Percentiles rank a stretch among this genome's conserved stretches.
These are phyloP conservation scores for Volvox africanus DNA, from an alignment of 139 green algal species.

Conservation along the genomic window DNA sequence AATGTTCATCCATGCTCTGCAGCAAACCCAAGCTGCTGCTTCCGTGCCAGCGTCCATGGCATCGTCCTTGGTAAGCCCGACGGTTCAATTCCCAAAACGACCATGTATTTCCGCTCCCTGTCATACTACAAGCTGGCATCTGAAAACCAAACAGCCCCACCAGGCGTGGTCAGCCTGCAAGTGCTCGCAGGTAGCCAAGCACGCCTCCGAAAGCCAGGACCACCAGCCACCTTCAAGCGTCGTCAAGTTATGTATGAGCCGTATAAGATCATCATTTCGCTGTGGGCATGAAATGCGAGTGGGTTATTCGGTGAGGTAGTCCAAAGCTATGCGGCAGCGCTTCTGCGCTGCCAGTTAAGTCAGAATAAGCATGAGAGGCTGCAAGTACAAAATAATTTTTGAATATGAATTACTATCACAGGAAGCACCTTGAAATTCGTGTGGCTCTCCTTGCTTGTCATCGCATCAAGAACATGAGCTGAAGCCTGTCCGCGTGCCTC, in stretches of 20 bases:
- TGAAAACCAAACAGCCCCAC: background rate
- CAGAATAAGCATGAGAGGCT: too few relatives aligned
- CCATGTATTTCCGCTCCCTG: too few relatives aligned
- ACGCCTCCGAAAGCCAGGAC: constrained; percentile 1
- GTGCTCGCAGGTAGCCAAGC: background rate
- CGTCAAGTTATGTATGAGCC: background rate
- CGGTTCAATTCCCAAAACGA: too few relatives aligned
- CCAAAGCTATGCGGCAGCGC: too few relatives aligned
- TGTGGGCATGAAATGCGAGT: background rate
- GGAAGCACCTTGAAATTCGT: background rate
- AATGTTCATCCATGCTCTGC: too few relatives aligned
- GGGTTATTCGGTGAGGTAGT: too few relatives aligned
- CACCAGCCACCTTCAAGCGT: constrained; percentile 11
- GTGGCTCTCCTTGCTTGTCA: background rate
- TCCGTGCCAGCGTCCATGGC: too few relatives aligned
- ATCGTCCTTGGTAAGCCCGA: too few relatives aligned
- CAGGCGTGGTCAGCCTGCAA: constrained; percentile 1
- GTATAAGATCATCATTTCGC: background rate
- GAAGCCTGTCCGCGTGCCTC: background rate
- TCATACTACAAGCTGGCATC: too few relatives aligned
- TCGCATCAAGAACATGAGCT: background rate
- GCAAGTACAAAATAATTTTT: too few relatives aligned
- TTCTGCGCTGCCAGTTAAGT: too few relatives aligned
- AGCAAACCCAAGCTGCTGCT: too few relatives aligned
- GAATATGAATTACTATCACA: background rate